Evolutionary conservation across 2,329 filamentous ascomycete genomes (phyloP), one percentile per base, ranked within the genome.

Genomic region (Mycocentrospora acerina): DNA sequence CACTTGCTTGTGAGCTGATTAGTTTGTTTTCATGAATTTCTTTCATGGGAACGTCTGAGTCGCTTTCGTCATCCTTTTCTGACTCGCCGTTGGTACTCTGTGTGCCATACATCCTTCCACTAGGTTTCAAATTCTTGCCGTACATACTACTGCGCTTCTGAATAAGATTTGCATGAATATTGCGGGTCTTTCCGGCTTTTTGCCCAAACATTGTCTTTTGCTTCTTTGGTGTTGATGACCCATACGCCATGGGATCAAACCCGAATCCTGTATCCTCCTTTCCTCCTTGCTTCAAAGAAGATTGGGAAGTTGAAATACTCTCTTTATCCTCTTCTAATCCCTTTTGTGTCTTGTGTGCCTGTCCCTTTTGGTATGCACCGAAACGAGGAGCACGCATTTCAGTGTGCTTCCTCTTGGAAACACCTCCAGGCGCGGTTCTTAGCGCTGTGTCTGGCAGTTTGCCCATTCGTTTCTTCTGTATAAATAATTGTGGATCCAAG

Each of bases 281-380:
- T 28, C n/a, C 19, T 15, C 28, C 15, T 15, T 15, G 26, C 25
- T n/a, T n/a, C n/a, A n/a, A n/a, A n/a, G n/a, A n/a, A 18, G 37
- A 48, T 9, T 29, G 29, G 18, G 42, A 29, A 5, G 32, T n/a
- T 24, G 22, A 18, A 11, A 19, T 17, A 26, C 54, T 55, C 31
- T 59, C 55, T 14, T 56, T 60, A 4, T 50, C 39, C 3, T 48
- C 46, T 22, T 46, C 40, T 5, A 24, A 13, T 9, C 28, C 29
- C 32, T 9, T 25, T 9, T n/a, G 32, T 15, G 37, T 25, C 31
- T 54, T 54, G 7, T 40, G 40, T 13, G 34, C 38, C 16, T 45
- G 35, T 4, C 44, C 48, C 11, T 34, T 43, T 14, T 35, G 24
- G 22, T 40, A 53, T 14, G 25, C n/a, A 14, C 44, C 47, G 19